phyloP scores from a whole-genome alignment of 352 stramenopile genomes.

The Phytophthora agathidicida region DNA sequence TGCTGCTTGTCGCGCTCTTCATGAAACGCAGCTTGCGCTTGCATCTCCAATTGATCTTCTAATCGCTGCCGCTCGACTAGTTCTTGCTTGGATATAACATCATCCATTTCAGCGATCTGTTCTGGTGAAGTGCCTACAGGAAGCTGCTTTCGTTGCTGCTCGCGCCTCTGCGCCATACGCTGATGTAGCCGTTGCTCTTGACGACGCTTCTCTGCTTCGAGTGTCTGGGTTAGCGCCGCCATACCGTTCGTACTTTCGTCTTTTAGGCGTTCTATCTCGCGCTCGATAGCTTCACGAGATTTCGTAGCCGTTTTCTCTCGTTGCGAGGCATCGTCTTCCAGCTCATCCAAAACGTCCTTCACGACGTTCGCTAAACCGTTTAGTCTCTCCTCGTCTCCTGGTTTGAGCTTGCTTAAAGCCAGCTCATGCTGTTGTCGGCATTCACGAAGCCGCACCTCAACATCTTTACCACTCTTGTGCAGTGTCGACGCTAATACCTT shows the following conservation, averaged over 20 bases:
- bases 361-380: slow-evolving; percentile 4
- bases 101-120: slow-evolving; percentile 25
- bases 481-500: slow-evolving; percentile 14
- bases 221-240: slow-evolving; percentile 5
- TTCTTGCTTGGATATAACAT: slow-evolving; percentile 29
- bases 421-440: slow-evolving; percentile 29
- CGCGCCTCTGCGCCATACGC: slow-evolving; percentile 26
- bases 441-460: slow-evolving; percentile 22
- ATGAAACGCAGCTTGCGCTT: slow-evolving; percentile 23
- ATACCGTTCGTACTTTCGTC: slow-evolving; percentile 25
- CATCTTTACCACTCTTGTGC: slow-evolving; percentile 20
- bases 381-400: background rate
- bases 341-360: slow-evolving; percentile 5
- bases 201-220: slow-evolving; percentile 31
- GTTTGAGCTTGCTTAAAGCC: slow-evolving; percentile 15
- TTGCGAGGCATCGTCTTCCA: slow-evolving; percentile 17
- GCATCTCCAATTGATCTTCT: slow-evolving; percentile 31
- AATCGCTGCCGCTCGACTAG: slow-evolving; percentile 19
- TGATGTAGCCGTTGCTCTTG: slow-evolving; percentile 36
- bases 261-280: slow-evolving; percentile 24
- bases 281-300: slow-evolving; percentile 11
- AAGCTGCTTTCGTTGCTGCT: slow-evolving; percentile 27
- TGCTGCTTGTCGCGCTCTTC: slow-evolving; percentile 29
- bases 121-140: slow-evolving; percentile 12
- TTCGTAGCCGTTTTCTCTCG: background rate